phyloP scores from a whole-genome alignment of 345 rosid species.

The Garcia nutans region DNA sequence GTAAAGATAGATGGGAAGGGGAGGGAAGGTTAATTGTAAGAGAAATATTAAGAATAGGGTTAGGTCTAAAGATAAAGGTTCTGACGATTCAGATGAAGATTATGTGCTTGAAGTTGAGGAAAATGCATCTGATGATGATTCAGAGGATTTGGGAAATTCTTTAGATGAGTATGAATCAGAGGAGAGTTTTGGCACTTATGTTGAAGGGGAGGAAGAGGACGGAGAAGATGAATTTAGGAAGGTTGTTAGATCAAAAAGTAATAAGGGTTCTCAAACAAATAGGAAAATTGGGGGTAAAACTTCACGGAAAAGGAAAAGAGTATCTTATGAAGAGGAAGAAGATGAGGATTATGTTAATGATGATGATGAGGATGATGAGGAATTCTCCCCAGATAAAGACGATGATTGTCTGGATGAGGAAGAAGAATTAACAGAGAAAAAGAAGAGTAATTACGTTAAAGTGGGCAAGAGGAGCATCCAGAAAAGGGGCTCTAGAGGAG shows the following conservation, averaged over 20 bases:
- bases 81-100: slow-evolving; percentile 98
- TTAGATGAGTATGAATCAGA: slow-evolving; percentile 55
- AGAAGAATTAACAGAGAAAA: slow-evolving; percentile 37
- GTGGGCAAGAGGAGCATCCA: slow-evolving; percentile 32
- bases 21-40: slow-evolving; percentile 51
- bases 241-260: slow-evolving; percentile 41
- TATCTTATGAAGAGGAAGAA: slow-evolving; percentile 26
- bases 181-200: slow-evolving; percentile 40
- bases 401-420: slow-evolving; percentile 67
- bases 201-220: slow-evolving; percentile 39
- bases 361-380: slow-evolving; percentile 44
- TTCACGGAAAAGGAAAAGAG: slow-evolving; percentile 28
- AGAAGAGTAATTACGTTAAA: slow-evolving; percentile 35
- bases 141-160: slow-evolving; percentile 51
- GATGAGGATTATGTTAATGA: slow-evolving; percentile 50
- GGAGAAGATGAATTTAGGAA: slow-evolving; percentile 34
- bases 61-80: slow-evolving; percentile 55
- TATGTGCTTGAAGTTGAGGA: slow-evolving; percentile 80
- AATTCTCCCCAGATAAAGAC: slow-evolving; percentile 63
- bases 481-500: slow-evolving; percentile 37
- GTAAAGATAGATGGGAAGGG: slow-evolving; percentile 70
- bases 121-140: slow-evolving; percentile 58
- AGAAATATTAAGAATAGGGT: slow-evolving; percentile 46
- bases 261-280: slow-evolving; percentile 31
- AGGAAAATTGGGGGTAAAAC: slow-evolving; percentile 15